A percentile compares a stretch with the other conserved stretches of the same genome.
phyloP scores from a whole-genome alignment of 192 early-diverging fungal genomes.

The Piromyces finnis region DNA sequence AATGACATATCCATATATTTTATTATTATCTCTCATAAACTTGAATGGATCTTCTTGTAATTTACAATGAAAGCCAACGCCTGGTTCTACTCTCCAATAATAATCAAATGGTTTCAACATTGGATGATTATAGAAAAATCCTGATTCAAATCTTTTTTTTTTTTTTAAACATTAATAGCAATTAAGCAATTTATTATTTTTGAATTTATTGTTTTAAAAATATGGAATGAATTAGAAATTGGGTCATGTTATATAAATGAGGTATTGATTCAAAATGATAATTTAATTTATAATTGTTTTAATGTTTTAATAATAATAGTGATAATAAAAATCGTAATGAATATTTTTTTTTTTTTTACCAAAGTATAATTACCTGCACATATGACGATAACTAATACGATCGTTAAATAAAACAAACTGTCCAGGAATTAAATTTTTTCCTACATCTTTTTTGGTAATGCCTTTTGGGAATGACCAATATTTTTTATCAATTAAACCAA shows the following conservation, averaged over 20 bases:
- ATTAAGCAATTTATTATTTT: too few species aligned
- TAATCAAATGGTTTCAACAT: too few species aligned
- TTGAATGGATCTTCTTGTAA: constrained; percentile 66
- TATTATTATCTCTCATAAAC: constrained; percentile 51
- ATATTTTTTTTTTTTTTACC: too few species aligned
- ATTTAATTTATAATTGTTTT: too few species aligned
- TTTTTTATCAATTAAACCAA: constrained; percentile 45
- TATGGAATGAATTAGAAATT: too few species aligned
- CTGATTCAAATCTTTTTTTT: neutral
- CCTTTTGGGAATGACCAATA: constrained; percentile 60
- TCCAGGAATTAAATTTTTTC: neutral
- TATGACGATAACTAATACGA: neutral
- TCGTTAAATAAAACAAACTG: neutral
- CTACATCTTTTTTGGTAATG: constrained; percentile 17
- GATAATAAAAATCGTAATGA: too few species aligned
- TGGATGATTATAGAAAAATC: too few species aligned
- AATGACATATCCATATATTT: constrained; percentile 9
- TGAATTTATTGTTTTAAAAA: too few species aligned
- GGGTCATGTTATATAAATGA: too few species aligned
- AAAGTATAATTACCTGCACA: neutral
- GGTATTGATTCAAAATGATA: too few species aligned
- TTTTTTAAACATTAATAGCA: too few species aligned
- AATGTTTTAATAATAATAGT: too few species aligned
- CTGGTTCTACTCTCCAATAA: constrained; percentile 38
- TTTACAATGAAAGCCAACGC: constrained; percentile 59